phyloP scores from a whole-genome alignment of 495 filamentous ascomycete species.

The Pseudoneurospora amorphoporcata region DNA sequence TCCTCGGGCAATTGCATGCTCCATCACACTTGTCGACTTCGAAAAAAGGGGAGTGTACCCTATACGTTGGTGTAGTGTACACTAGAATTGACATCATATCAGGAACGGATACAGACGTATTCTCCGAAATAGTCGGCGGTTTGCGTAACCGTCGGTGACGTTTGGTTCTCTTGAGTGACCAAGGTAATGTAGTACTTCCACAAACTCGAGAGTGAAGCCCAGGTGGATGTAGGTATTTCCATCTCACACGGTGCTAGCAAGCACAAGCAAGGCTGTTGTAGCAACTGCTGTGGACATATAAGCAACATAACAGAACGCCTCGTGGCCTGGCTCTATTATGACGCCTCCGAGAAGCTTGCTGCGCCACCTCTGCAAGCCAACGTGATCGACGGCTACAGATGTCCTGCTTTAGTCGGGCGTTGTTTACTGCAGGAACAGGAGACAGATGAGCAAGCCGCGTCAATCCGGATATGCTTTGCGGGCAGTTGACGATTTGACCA shows the following conservation, averaged over 20 bases:
- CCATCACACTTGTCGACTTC: background rate
- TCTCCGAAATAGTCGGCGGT: constrained; percentile 19
- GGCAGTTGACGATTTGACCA: background rate
- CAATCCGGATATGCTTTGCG: background rate
- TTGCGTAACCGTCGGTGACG: constrained; percentile 17
- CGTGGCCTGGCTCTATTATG: background rate
- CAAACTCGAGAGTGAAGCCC: background rate
- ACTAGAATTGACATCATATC: background rate
- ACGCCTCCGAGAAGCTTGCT: background rate
- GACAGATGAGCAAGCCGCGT: background rate
- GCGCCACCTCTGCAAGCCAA: background rate
- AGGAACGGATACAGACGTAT: background rate
- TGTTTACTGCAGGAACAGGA: constrained; percentile 14
- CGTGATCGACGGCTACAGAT: background rate
- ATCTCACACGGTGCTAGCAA: background rate
- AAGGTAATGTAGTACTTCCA: background rate
- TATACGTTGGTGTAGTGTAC: background rate
- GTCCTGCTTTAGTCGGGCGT: background rate
- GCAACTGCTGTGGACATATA: background rate
- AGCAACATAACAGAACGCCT: background rate
- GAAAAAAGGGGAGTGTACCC: background rate
- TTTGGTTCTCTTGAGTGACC: background rate
- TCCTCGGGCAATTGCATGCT: background rate
- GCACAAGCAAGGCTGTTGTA: background rate
- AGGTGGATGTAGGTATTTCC: background rate